Conservation (phyloP, 2,329 filamentous ascomycete genomes). For the Pseudocercospora pini-densiflorae region DNA sequence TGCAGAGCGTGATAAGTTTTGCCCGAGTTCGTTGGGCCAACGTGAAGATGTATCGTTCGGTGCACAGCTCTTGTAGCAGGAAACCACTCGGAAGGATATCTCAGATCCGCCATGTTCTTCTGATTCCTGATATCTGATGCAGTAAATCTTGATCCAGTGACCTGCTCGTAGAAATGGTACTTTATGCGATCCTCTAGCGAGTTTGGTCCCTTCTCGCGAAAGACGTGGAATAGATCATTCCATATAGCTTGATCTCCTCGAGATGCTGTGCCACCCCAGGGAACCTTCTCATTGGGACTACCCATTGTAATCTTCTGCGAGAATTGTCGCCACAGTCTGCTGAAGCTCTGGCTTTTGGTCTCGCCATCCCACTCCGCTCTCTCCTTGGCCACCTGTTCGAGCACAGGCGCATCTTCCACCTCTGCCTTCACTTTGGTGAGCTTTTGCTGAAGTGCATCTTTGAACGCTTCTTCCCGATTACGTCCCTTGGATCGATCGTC, state of each 20-base stretch:
- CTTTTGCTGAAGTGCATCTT: conserved; percentile 30
- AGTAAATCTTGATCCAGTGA: conserved; percentile 63
- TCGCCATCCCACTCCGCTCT: conserved; percentile 30
- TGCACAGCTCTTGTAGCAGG: conserved; percentile 79
- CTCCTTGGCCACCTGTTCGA: conserved; percentile 37
- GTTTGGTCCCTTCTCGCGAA: conserved; percentile 25
- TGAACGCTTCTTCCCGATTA: conserved; percentile 21
- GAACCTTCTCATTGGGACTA: conserved; percentile 21
- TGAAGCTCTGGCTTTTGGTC: conserved; percentile 29
- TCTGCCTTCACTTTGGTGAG: conserved; percentile 34
- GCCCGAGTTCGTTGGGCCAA: conserved; percentile 96
- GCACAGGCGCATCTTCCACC: conserved; percentile 38
- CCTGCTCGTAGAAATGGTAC: conserved; percentile 70
- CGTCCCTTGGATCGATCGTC: background rate
- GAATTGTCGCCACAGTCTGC: conserved; percentile 35
- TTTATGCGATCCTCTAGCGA: conserved; percentile 52
- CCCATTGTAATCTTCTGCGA: conserved; percentile 46
- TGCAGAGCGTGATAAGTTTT: conserved; percentile 96
- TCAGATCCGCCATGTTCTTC: conserved; percentile 73
- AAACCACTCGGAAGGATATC: conserved; percentile 93
- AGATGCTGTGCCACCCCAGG: background rate
- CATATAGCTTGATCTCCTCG: conserved; percentile 17
- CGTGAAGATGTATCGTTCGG: conserved; percentile 86
- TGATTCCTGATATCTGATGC: conserved; percentile 63
- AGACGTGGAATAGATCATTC: conserved; percentile 25